phyloP scores from a whole-genome alignment of 768 basidiomycete species.

The Rhodocollybia butyracea region DNA sequence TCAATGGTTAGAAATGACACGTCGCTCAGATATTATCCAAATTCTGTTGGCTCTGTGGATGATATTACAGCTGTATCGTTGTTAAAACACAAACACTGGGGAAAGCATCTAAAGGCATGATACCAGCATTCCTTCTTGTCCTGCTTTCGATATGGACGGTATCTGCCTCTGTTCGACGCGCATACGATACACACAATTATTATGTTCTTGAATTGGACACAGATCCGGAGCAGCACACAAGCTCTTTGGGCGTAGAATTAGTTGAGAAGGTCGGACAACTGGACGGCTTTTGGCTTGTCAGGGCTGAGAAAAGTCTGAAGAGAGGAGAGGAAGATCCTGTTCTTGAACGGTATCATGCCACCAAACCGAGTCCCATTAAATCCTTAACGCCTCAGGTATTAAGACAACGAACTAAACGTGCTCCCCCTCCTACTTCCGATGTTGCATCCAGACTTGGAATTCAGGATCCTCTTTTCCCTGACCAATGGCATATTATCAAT shows the following conservation, averaged over 20 bases:
- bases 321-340: slow-evolving; percentile 44
- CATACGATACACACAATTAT: slow-evolving; percentile 70
- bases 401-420: slow-evolving; percentile 68
- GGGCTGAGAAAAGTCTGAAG: slow-evolving; percentile 40
- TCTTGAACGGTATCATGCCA: slow-evolving; percentile 45
- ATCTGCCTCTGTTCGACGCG: not conserved
- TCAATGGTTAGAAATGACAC: slow-evolving; percentile 1
- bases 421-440: slow-evolving; percentile 55
- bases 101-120: not conserved
- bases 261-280: slow-evolving; percentile 89
- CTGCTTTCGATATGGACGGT: not conserved
- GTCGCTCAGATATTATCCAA: not conserved
- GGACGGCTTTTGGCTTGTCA: slow-evolving; percentile 80
- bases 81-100: too few species aligned
- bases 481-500: slow-evolving; percentile 97
- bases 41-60: too few species aligned
- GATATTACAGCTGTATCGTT: not conserved
- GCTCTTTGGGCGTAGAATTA: slow-evolving; percentile 71
- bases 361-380: slow-evolving; percentile 45
- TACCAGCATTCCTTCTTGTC: not conserved
- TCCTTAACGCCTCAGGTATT: slow-evolving; percentile 60
- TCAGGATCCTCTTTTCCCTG: slow-evolving; percentile 76
- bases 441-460: slow-evolving; percentile 65
- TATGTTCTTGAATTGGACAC: slow-evolving; percentile 69
- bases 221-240: slow-evolving; percentile 43